Evolutionary conservation across 192 early-diverging fungal genomes (phyloP), one percentile per base, ranked within the genome.

Genomic region (Irineochytrium annulatum): DNA sequence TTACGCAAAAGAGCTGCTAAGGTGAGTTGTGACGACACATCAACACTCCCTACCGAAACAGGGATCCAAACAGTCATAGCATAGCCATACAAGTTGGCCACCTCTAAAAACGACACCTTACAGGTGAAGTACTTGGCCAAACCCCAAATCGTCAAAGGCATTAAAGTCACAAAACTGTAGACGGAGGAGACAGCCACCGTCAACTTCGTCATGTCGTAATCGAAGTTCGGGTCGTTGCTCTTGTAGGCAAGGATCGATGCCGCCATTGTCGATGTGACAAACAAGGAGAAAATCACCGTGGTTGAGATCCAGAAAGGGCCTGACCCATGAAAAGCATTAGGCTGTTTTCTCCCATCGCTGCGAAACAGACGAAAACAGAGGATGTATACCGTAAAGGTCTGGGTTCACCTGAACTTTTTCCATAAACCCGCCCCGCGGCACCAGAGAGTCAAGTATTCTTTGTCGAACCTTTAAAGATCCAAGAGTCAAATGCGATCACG

Each of bases 251-350:
- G 82, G 52, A 99, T 88, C 16, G 88, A 89, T 22, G 85, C 84
- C 31, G 95, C 91, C 26, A 99, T 78, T 32, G 90, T 90, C 2
- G 90, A 89, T 14, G 95, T 89, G 34, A 94, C 91, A 81, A 97
- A 99, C 35, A 98, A 82, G n/a, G 82, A 61, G 55, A 99, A 95
- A 26, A 99, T 87, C n/a, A 95, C 91, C 1, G 94, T 95, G 0
- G 94, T 97, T 6, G 94, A 74, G 43, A 99, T 91, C 97, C 97
- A 99, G 70, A 98, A 95, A 0, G 97, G 95, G 19, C 96, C 86
- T 87, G 57, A 34, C 11, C 17, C 27, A n/a, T 30, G 19, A 3
- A 19, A 43, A 43, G 1, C 31, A n/a, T 41, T 41, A 8, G n/a
- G n/a, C 37, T 8, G 8, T 8, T 41, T 41, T 13, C 11, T n/a